phyloP scores from a whole-genome alignment of 2,329 filamentous ascomycete genomes.

The Sclerotinia glacialis region DNA sequence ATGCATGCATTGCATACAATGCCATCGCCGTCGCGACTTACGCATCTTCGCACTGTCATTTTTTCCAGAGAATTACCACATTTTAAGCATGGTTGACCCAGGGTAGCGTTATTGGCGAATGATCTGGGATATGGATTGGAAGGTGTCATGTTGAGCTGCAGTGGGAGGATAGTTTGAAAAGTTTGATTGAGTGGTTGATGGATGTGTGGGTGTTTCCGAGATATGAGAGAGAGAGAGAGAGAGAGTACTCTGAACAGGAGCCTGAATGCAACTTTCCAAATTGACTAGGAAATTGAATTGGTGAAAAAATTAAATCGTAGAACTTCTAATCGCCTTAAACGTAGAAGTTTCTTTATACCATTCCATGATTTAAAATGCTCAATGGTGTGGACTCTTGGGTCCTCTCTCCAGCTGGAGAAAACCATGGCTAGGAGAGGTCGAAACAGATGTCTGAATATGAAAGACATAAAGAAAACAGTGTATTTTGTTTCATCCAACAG shows the following conservation, averaged over 20 bases:
- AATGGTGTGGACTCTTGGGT: background rate
- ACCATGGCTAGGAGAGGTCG: no score
- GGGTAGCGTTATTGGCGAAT: no score
- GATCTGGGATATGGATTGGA: no score
- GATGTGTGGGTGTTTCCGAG: background rate
- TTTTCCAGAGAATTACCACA: accelerated
- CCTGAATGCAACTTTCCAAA: background rate
- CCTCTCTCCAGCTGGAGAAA: background rate
- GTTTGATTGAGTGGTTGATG: background rate
- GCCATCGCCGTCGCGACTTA: accelerated
- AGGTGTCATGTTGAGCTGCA: no score
- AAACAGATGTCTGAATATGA: background rate
- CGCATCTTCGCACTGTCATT: background rate
- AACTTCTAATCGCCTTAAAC: background rate
- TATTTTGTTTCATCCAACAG: background rate
- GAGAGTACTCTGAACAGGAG: background rate
- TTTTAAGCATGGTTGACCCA: no score
- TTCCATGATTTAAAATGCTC: no score
- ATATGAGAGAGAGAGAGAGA: background rate
- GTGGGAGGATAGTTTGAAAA: background rate
- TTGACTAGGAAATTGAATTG: background rate
- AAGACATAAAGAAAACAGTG: background rate
- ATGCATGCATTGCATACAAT: background rate
- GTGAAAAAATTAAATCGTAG: background rate
- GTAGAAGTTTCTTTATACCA: background rate